Conservation (phyloP, 257 asterid genomes). For the Penstemon barbatus region DNA sequence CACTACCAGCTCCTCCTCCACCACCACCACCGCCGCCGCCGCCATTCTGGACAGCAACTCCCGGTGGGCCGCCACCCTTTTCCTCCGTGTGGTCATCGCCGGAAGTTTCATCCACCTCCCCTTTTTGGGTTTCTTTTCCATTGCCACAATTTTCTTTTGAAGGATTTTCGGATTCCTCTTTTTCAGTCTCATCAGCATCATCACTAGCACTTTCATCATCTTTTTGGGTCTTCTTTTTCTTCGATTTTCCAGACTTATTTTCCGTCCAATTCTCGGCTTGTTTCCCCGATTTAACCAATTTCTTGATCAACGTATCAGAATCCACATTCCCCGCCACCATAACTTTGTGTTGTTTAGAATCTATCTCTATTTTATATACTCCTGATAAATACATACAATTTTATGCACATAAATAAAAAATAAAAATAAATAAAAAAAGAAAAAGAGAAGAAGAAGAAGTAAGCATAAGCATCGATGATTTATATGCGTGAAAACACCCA, state of each 20-base stretch:
- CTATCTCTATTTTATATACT: conserved; percentile 58
- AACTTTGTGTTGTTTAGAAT: conserved; percentile 62
- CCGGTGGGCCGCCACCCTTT: conserved; percentile 30
- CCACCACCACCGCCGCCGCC: conserved; percentile 28
- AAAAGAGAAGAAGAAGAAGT: neutral
- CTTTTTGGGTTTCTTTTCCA: conserved; percentile 25
- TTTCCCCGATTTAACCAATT: conserved; percentile 58
- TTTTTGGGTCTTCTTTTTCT: conserved; percentile 29
- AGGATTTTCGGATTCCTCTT: conserved; percentile 29
- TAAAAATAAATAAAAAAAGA: neutral
- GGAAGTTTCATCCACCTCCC: conserved; percentile 27
- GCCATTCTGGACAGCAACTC: conserved; percentile 21
- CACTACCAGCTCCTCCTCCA: neutral
- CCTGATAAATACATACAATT: conserved; percentile 36
- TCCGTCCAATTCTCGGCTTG: conserved; percentile 57
- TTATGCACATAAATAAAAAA: neutral
- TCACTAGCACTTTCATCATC: conserved; percentile 23
- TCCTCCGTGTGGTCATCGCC: conserved; percentile 34
- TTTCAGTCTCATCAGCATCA: conserved; percentile 26
- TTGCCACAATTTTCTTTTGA: conserved; percentile 24
- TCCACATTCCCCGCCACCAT: conserved; percentile 57
- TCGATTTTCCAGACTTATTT: conserved; percentile 18
- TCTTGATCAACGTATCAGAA: conserved; percentile 54
- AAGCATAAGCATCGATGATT: neutral
- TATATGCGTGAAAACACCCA: neutral